These are phyloP conservation scores for Dendrothele bispora DNA, from an alignment of 768 basidiomycete species.

Conservation along the genomic window DNA sequence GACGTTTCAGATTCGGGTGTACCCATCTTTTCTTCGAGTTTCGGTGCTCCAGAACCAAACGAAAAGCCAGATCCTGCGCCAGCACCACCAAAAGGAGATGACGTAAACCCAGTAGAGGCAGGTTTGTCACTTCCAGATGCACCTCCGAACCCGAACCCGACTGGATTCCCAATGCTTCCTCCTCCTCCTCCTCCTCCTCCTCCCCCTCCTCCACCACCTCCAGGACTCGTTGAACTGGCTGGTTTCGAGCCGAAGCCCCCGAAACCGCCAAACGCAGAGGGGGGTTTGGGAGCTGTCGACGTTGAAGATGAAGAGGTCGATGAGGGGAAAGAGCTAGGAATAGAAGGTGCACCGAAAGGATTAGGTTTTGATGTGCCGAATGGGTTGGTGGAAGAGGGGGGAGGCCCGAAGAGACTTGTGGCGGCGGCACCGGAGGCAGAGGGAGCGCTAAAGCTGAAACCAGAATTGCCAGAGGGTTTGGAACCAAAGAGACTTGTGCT, in stretches of 20 bases:
- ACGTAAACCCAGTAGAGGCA: conserved; percentile 1
- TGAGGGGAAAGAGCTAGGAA: conserved; percentile 7
- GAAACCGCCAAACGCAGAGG: conserved; percentile 24
- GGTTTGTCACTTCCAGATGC: conserved; percentile 28
- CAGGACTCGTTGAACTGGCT: too few species aligned
- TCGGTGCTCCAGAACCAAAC: background rate
- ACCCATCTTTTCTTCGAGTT: conserved; percentile 18
- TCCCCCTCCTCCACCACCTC: too few species aligned
- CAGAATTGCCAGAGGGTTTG: conserved; percentile 9
- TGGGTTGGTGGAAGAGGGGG: conserved; percentile 4
- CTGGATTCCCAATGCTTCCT: conserved; percentile 62
- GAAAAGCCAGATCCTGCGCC: background rate
- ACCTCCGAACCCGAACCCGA: conserved; percentile 59
- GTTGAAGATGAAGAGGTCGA: conserved; percentile 12
- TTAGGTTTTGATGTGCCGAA: conserved; percentile 11
- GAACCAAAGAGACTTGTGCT: conserved; percentile 8
- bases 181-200: conserved; percentile 24
- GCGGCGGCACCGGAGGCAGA: conserved; percentile 7
- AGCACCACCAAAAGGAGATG: background rate
- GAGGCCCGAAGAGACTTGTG: background rate
- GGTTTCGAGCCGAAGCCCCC: too few species aligned
- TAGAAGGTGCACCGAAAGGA: conserved; percentile 5
- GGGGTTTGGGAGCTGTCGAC: background rate
- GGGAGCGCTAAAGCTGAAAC: conserved; percentile 6
- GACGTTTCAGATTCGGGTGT: conserved; percentile 23